Evolutionary conservation across 2,329 filamentous ascomycete genomes (phyloP), one percentile per base, ranked within the genome.

Genomic region (Calonectria fujianensis): DNA sequence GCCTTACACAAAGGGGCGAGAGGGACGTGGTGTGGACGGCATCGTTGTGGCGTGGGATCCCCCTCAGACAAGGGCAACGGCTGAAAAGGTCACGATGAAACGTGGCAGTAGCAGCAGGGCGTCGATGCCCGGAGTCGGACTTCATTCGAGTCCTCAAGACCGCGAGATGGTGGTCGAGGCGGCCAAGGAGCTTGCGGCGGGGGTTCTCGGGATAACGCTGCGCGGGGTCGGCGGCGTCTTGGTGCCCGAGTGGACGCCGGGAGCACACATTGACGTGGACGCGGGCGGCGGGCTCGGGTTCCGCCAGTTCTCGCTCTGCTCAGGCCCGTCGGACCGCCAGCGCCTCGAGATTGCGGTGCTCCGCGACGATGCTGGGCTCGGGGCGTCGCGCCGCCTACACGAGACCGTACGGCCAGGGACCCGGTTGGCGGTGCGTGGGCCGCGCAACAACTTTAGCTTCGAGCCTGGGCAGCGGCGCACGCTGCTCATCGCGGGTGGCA

Each of bases 281-380:
- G 57, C 27, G 2, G 35, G 57, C 35, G n/a, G 24, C 13, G 41
- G 41, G 41, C 39, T 61, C 2, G 35, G 57, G 57, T 63, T 63
- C 13, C 57, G 57, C 35, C 57, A 63, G 57, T 63, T 29, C 27
- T 63, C 57, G 35, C 24, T 63, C 3, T 63, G 57, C 37, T 63
- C 57, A 4, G 16, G 20, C 14, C 57, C 57, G 24, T 37, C 35
- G 32, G 57, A 61, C 37, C 35, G 57, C 13, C 37, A 32, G 32
- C 57, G 57, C 24, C 24, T 63, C 16, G 14, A 41, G 9, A 41
- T 63, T 41, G 57, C 35, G 16, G 35, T 41, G 35, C 37, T 63
- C 37, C 24, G 37, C 16, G 57, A 63, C 3, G 57, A 41, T 10
- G 57, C 7, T 18, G 57, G 57, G 13, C 24, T 63, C 35, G 35